Evolutionary conservation across 2,329 filamentous ascomycete species (phyloP), one percentile per base, ranked within the genome.

Genomic region (Fusarium begoniae): DNA sequence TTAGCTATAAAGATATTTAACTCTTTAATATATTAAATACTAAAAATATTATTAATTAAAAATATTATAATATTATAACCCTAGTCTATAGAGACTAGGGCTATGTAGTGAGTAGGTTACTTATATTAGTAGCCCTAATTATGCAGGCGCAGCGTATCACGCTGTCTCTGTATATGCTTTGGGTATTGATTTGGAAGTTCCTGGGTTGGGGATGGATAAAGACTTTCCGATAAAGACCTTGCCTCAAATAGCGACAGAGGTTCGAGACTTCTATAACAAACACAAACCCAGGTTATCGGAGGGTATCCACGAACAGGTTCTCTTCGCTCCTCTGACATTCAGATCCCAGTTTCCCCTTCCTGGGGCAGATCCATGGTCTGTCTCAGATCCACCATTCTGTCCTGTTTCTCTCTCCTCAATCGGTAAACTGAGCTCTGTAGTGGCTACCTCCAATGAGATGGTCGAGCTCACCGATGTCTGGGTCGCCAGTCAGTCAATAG

Each of bases 141-240:
- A 66, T 41, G 47, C 48, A 7, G 41, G 43, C 4, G 30, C 55
- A 30, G 6, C 61, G 6, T 64, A 44, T n/a, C 55, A 64, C 11
- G 26, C 55, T 3, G 20, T 64, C 1, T 41, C 43, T 3, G 15
- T 44, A 10, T 37, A 64, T 24, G 37, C 61, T 10, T 18, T 65
- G 2, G 24, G 6, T 3, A 56, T 64, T 3, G 63, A 66, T 5
- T 1, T 66, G 6, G 7, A 41, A 9, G 41, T 48, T 12, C 41
- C 48, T 9, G 9, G 20, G 10, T 8, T 17, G 4, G 6, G 11
- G 3, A 22, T 20, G 1, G 22, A 5, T 1, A 24, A 26, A 17
- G 7, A 10, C 0, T 0, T 18, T 14, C 2, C 6, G 1, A 2
- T 9, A 3, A 44, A 24, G n/a, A 10, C 20, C 5, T 6, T 66